Evolutionary conservation across 2,329 filamentous ascomycete species (phyloP).

Genomic region (Ascochyta rabiei): DNA sequence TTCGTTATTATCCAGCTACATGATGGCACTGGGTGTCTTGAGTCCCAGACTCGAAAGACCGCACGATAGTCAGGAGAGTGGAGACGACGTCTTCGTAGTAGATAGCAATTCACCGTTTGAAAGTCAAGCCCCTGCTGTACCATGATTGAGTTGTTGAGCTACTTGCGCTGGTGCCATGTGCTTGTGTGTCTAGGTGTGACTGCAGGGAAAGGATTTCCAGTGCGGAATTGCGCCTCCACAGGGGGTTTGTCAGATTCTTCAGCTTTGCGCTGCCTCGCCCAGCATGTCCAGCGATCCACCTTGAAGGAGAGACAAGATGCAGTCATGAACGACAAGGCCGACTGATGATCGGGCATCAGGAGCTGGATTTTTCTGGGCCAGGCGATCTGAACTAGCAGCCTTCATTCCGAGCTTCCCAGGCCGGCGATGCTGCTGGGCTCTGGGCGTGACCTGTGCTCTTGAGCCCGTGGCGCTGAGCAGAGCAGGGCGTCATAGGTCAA

Average conservation of each 20-base stretch:
- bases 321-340: no score
- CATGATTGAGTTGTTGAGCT: no score
- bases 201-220: neutral
- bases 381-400: neutral
- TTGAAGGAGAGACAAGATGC: neutral
- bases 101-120: slow-evolving; percentile 10
- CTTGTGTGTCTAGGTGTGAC: neutral
- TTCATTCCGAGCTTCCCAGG: slow-evolving; percentile 7
- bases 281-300: slow-evolving; percentile 4
- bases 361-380: no score
- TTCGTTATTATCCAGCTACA: slow-evolving; percentile 11
- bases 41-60: slow-evolving; percentile 3
- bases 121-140: neutral
- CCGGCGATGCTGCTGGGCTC: slow-evolving; percentile 10
- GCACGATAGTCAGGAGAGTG: slow-evolving; percentile 14
- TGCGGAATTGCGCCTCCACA: slow-evolving; percentile 7
- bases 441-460: slow-evolving; percentile 6
- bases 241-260: slow-evolving; percentile 1
- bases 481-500: slow-evolving; percentile 34
- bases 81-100: slow-evolving; percentile 20
- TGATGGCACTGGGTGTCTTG: slow-evolving; percentile 6
- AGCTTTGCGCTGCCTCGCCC: slow-evolving; percentile 3
- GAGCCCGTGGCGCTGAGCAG: slow-evolving; percentile 5
- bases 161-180: no score
- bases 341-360: no score